Base-by-base conservation (phyloP, 305 asterid genomes). In the Rubia peregrina region DNA sequence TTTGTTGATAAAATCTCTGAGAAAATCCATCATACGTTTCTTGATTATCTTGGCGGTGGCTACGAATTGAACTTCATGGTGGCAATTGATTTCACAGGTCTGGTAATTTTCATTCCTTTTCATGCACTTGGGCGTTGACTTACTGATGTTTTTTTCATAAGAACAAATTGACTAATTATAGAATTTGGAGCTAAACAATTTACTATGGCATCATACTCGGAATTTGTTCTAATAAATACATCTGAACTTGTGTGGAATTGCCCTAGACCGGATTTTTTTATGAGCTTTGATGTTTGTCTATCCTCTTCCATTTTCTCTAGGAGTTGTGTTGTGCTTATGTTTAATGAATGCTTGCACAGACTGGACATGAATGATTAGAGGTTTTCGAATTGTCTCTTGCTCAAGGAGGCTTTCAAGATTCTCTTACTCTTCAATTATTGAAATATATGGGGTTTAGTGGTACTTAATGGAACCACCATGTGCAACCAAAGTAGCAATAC, bases 31-130 rank as follows among this genome's bases (percentile, higher is more conserved):
- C 89, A 91, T 80, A 85, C 98, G 30, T 94, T 91, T 84, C 96
- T 94, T 19, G 99, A 94, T 83, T 94, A 91, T 86, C 77, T 91
- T 84, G 82, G 88, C 71, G 91, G 89, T 72, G 99, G 96, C 75
- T 91, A 81, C 79, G 97, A 91, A 85, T 85, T 94, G 81, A 94
- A 89, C 85, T 94, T 94, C 87, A 94, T 94, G 99, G 97, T 90
- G 75, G 99, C 98, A 46, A 80, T 94, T 77, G 99, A 94, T 84
- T 94, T 91, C 86, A 94, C 99, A 56, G 98, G 99, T 94, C 86
- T 69, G 63, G 74, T 61, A 38, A 11, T 70, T 70, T 70, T 26
- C 48, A 22, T 55, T 42, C 73, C 56, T 46, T 65, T 44, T 74
- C 43, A 42, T 59, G 64, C 73, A 12, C 53, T 69, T 65, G 46